Percentiles rank a stretch among this genome's conserved stretches.
These are phyloP conservation scores for Saccharum officinarum DNA, from an alignment of 176 grass and related monocot species.

Conservation along the genomic window DNA sequence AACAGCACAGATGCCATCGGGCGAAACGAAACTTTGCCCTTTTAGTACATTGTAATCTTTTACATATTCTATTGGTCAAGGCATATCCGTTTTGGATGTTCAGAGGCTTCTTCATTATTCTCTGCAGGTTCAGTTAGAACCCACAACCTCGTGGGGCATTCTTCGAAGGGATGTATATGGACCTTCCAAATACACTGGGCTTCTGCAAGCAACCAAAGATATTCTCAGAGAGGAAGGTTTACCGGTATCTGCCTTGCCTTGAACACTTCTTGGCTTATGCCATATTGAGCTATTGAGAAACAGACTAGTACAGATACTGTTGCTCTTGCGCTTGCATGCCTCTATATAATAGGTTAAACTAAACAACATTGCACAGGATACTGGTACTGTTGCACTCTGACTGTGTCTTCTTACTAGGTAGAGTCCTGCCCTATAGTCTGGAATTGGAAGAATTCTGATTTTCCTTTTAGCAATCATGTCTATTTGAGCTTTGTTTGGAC, in stretches of 20 bases:
- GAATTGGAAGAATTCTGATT: not conserved
- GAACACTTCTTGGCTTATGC: not conserved
- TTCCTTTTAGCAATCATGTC: not conserved
- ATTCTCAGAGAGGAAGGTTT: slow-evolving; percentile 99
- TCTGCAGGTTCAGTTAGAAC: slow-evolving; percentile 93
- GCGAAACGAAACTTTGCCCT: not conserved
- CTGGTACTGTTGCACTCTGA: not conserved
- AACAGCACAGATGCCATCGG: not conserved
- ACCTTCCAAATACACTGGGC: slow-evolving; percentile 89
- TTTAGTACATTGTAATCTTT: not conserved
- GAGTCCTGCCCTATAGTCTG: not conserved
- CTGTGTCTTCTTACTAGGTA: not conserved
- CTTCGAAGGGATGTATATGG: slow-evolving; percentile 56
- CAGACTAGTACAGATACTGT: not conserved
- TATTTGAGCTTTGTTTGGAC: not conserved
- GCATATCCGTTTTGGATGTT: slow-evolving; percentile 1
- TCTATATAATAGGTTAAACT: not conserved
- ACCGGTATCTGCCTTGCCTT: slow-evolving; percentile 57
- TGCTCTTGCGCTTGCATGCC: slow-evolving; percentile 6
- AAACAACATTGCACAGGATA: not conserved
- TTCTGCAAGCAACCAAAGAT: slow-evolving; percentile 82
- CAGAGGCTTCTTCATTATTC: slow-evolving; percentile 6
- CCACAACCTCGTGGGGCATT: slow-evolving; percentile 69
- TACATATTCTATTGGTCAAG: not conserved
- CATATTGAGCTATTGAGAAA: not conserved